phyloP scores from a whole-genome alignment of 2,329 filamentous ascomycete species.

The Juglanconis juglandina region DNA sequence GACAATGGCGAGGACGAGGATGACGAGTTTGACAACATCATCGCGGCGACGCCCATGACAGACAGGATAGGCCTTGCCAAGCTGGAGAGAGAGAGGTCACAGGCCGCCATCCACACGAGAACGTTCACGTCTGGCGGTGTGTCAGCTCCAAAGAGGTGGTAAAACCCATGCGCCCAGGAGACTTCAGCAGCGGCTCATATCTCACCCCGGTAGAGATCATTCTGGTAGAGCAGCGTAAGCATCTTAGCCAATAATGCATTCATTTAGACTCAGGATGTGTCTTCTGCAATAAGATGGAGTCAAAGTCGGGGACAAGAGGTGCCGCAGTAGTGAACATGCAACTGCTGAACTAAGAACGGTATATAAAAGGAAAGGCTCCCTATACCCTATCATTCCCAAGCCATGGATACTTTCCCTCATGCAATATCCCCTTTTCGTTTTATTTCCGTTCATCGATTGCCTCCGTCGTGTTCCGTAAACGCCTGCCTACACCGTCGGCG shows the following conservation, averaged over 20 bases:
- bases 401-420: not conserved
- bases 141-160: slow-evolving; percentile 48
- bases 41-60: slow-evolving; percentile 84
- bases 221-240: too few species aligned
- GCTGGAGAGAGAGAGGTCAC: slow-evolving; percentile 53
- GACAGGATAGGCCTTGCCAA: slow-evolving; percentile 69
- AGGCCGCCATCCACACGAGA: slow-evolving; percentile 44
- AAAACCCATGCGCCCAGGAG: not conserved
- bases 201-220: too few species aligned
- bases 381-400: not conserved
- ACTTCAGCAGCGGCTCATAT: not conserved
- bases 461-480: not conserved
- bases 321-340: not conserved
- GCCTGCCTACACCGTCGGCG: not conserved
- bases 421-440: not conserved
- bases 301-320: not conserved
- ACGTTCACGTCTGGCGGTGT: slow-evolving; percentile 50
- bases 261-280: too few species aligned
- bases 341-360: not conserved
- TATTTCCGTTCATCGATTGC: not conserved
- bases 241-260: too few species aligned
- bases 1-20: slow-evolving; percentile 47
- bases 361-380: not conserved
- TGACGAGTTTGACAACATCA: slow-evolving; percentile 85
- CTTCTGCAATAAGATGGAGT: too few species aligned